Conservation (phyloP, 108 stramenopile genomes). For the Nitzschia inconspicua region DNA sequence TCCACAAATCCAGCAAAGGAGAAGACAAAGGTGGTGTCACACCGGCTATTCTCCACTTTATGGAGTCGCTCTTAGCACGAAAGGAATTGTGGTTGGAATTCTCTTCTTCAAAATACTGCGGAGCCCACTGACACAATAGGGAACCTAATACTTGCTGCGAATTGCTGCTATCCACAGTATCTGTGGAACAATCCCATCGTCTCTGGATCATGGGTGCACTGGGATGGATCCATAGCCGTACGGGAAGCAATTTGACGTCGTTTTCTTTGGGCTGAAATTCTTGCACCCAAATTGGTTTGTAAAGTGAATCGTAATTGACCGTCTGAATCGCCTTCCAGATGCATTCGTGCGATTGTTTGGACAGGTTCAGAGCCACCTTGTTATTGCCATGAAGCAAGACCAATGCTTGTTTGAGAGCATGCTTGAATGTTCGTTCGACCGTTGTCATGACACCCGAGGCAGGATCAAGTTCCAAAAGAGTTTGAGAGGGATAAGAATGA, state of each 20-base stretch:
- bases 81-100: constrained; percentile 1
- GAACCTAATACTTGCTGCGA: constrained; percentile 47
- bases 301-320: constrained; percentile 32
- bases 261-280: constrained; percentile 5
- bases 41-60: constrained; percentile 58
- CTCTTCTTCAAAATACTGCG: constrained; percentile 35
- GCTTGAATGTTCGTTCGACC: constrained; percentile 50
- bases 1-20: constrained; percentile 61
- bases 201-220: constrained; percentile 54
- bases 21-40: constrained; percentile 49
- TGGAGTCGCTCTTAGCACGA: neutral
- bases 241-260: constrained; percentile 44
- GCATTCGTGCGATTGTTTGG: constrained; percentile 53
- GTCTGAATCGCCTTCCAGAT: constrained; percentile 71
- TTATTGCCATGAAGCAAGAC: constrained; percentile 60
- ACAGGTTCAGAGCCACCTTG: constrained; percentile 66
- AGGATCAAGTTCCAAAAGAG: constrained; percentile 56
- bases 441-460: constrained; percentile 27
- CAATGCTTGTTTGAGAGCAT: constrained; percentile 83
- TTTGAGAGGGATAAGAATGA: constrained; percentile 53
- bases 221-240: constrained; percentile 58
- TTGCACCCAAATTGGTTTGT: constrained; percentile 30
- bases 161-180: neutral
- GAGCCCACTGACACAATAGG: constrained; percentile 39
- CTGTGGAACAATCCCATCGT: constrained; percentile 4